Base-by-base conservation (phyloP, 1,139 yeast species). In the Waltiozyma sp. region DNA sequence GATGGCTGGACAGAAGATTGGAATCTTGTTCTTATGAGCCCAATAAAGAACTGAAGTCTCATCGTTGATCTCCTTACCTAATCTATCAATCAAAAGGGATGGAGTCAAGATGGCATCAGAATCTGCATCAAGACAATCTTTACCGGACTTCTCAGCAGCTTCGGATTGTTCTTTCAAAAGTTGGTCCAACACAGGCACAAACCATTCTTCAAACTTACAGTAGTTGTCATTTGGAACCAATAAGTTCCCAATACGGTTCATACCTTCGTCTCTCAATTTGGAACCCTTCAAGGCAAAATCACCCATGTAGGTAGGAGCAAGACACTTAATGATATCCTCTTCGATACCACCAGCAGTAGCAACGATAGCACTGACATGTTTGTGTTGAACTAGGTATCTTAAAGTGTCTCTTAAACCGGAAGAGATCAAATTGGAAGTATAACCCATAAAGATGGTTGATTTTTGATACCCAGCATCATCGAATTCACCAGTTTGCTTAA, bases 291-390 rank as follows among this genome's bases (percentile, higher is more conserved):
- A 71, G 40, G 81, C 62, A 61, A 88, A 91, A 40, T 88, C 96
- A 42, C 98, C 96, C 72, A 91, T 70, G 57, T 81, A 89, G 3
- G 99, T 91, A 44, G 96, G 95, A 1, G 97, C 98, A 49, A 91
- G 72, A 59, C 95, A 88, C 63, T 91, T 91, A 68, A 91, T 91
- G 45, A 93, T 68, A 65, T 91, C 99, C 65, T 91, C 99, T 64
- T 91, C 99, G 49, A 91, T 79, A 51, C 98, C 99, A 51, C 99
- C 99, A 19, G 96, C 98, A 49, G 89, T 75, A 11, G 98, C 84
- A 41, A 93, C 98, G 56, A 91, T 77, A 18, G 95, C 97, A 54
- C 89, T 83, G 40, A 91, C 96, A 78, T 84, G 85, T 63, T 88
- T 88, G 67, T 93, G 81, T 63, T 91, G 94, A 36, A 87, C 97